Evolutionary conservation across 2,329 filamentous ascomycete genomes (phyloP), one percentile per base, ranked within the genome.

Genomic region (Scytalidium lignicola): DNA sequence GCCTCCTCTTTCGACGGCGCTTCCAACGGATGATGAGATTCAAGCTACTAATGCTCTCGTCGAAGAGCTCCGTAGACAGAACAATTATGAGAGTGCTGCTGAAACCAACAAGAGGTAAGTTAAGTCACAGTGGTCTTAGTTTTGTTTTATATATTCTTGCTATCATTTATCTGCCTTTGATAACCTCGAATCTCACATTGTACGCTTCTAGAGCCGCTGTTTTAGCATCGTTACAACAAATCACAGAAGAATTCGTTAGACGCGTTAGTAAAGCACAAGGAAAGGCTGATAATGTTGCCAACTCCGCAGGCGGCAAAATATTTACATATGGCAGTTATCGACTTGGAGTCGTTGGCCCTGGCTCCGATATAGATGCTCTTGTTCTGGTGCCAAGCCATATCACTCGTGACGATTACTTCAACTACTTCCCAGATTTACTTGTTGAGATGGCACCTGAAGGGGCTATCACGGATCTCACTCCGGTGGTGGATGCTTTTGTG

Each of bases 261-360:
- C 78, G 82, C 55, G 90, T 96, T 9, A 84, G 78, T 45, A 58
- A 54, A 54, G 48, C 49, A 37, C 58, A 83, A 53, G 74, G 76
- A 7, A 76, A 92, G 45, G 86, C 90, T 42, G 80, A 88, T 41
- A 82, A 84, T 26, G 80, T 93, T 42, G 80, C 93, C 42, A 88
- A 91, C 58, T 85, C 86, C 62, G 88, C 91, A 5, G 88, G 91
- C 47, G 93, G 91, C 56, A 93, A 92, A 71, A 84, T 99, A 58
- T 96, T 95, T 67, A 95, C 92, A 1, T 99, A 93, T 67, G 93
- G 93, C 55, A 97, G 93, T 69, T 99, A 92, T 68, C 86, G 91
- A 37, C 76, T 99, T 12, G 93, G 93, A 52, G 93, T 97, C 20
- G 96, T 88, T 67, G 91, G 91, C 5, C 93, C 93, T 41, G 90